Conservation (phyloP, 306 rosid genomes). For the Dryas alaskensis region DNA sequence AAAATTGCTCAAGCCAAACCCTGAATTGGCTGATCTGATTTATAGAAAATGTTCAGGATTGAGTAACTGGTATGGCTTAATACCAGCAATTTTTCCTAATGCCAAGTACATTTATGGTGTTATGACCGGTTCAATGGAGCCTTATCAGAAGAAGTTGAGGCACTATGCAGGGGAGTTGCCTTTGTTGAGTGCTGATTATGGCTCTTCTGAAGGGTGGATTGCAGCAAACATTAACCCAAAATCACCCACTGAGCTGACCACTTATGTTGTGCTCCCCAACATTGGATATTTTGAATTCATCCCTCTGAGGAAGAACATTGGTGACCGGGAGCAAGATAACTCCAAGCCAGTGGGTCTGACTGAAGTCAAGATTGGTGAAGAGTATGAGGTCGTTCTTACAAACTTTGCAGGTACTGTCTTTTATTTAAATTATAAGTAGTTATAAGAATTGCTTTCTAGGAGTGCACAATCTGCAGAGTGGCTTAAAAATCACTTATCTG, state of each 20-base stretch:
- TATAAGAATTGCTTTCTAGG: not conserved
- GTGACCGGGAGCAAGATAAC: constrained; percentile 22
- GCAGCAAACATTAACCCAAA: constrained; percentile 75
- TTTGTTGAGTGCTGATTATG: constrained; percentile 81
- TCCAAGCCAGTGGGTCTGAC: constrained; percentile 61
- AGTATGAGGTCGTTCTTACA: constrained; percentile 65
- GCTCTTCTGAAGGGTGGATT: constrained; percentile 95
- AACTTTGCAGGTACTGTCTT: constrained; percentile 70
- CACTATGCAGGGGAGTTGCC: constrained; percentile 79
- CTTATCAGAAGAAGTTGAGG: constrained; percentile 69
- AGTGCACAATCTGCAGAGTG: not conserved
- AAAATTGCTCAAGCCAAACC: constrained; percentile 69
- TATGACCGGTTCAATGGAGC: constrained; percentile 97
- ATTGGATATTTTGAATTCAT: constrained; percentile 89
- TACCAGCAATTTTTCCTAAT: constrained; percentile 82
- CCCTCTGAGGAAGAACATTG: constrained; percentile 40
- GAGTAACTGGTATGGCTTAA: constrained; percentile 80
- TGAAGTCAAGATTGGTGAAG: constrained; percentile 65
- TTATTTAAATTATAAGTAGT: not conserved
- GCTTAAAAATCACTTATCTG: not conserved
- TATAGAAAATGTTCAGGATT: constrained; percentile 46
- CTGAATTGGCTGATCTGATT: constrained; percentile 64
- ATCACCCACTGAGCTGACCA: constrained; percentile 60
- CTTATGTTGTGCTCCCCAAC: constrained; percentile 79
- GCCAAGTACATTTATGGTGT: constrained; percentile 70